These are phyloP conservation scores for Beauveria sp. DNA, from an alignment of 2,329 filamentous ascomycete genomes.

Conservation along the genomic window DNA sequence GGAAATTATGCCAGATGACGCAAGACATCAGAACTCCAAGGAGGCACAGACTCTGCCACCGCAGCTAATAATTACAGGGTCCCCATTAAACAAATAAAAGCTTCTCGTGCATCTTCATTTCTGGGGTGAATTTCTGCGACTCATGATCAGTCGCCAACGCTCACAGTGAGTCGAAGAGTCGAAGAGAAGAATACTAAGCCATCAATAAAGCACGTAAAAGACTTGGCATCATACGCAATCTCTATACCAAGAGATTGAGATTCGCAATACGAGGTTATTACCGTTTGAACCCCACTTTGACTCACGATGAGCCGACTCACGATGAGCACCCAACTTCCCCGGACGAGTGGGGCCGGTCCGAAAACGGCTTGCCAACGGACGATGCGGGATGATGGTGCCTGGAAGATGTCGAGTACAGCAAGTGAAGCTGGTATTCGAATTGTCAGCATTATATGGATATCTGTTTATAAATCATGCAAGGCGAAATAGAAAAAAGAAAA, in stretches of 20 bases:
- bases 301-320: slow-evolving; percentile 1
- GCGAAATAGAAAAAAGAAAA: no score
- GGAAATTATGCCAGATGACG: no score
- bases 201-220: no score
- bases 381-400: no score
- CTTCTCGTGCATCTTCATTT: not conserved
- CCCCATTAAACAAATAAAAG: not conserved
- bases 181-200: not conserved
- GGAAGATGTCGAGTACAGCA: no score
- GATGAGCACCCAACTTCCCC: not conserved
- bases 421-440: no score
- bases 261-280: not conserved
- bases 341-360: not conserved
- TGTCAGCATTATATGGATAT: no score
- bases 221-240: not conserved
- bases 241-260: not conserved
- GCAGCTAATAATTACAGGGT: not conserved
- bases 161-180: not conserved
- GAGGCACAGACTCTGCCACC: no score
- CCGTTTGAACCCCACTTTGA: not conserved
- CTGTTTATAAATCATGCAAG: no score
- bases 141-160: not conserved
- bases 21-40: no score
- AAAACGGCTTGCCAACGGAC: not conserved
- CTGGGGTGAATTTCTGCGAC: not conserved